Conservation (phyloP, 1,284 basidiomycete species). For the Schizopora paradoxa region DNA sequence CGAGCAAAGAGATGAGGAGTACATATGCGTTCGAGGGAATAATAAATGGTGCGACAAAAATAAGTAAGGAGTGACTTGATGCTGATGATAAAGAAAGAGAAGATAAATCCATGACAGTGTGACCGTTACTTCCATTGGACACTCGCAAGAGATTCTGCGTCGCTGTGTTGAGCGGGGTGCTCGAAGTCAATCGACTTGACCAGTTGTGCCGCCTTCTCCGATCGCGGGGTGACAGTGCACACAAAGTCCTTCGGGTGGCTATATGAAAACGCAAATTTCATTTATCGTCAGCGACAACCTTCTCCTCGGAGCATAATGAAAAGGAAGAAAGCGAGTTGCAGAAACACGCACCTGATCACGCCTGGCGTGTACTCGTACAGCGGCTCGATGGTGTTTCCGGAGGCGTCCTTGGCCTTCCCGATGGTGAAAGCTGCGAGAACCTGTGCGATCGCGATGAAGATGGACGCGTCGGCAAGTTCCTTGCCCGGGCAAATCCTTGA, state of each 20-base stretch:
- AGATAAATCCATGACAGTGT: too few species aligned
- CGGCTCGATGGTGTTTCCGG: conserved; percentile 19
- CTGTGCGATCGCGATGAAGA: conserved; percentile 20
- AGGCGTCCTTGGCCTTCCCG: conserved; percentile 13
- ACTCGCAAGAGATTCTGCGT: conserved; percentile 12
- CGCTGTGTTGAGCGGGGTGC: conserved; percentile 11
- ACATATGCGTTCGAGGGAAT: too few species aligned
- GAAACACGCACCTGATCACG: conserved; percentile 21
- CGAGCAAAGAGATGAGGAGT: too few species aligned
- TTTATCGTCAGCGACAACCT: too few species aligned
- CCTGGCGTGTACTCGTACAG: conserved; percentile 18
- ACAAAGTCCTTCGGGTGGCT: conserved; percentile 16
- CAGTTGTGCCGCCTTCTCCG: conserved; percentile 11
- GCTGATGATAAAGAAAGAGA: too few species aligned
- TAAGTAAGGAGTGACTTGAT: too few species aligned
- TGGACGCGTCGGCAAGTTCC: conserved; percentile 17
- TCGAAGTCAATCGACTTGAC: conserved; percentile 10
- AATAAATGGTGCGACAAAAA: too few species aligned
- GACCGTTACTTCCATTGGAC: too few species aligned
- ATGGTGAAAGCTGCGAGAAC: conserved; percentile 22
- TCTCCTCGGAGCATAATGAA: too few species aligned
- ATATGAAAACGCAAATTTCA: too few species aligned
- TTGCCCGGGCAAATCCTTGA: conserved; percentile 15
- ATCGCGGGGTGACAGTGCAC: conserved; percentile 11
- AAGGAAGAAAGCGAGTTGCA: too few species aligned